These are phyloP conservation scores for Leonotis leonurus DNA, from an alignment of 257 asterid species.

Conservation along the genomic window DNA sequence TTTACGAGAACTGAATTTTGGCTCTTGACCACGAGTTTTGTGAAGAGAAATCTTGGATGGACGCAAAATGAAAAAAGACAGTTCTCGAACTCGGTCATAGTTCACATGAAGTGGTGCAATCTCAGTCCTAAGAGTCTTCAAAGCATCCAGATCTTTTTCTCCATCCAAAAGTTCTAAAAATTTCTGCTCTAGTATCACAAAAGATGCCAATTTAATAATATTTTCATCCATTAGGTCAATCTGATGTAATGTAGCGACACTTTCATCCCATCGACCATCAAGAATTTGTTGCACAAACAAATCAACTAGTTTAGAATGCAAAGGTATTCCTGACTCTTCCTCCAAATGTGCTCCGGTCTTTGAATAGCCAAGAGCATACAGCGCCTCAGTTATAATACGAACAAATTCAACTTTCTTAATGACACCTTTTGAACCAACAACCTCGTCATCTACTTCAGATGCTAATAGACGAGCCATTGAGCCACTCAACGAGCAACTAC, in stretches of 20 bases:
- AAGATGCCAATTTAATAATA: constrained; percentile 49
- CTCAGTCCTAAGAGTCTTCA: constrained; percentile 65
- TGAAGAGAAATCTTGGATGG: constrained; percentile 26
- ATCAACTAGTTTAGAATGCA: constrained; percentile 50
- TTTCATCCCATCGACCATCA: constrained; percentile 79
- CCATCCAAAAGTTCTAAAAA: constrained; percentile 55
- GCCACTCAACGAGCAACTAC: constrained; percentile 40
- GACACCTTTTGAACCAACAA: constrained; percentile 65
- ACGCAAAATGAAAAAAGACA: constrained; percentile 46
- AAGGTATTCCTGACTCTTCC: constrained; percentile 67
- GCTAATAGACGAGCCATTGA: constrained; percentile 59
- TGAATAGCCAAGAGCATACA: constrained; percentile 74
- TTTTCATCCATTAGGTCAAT: constrained; percentile 48
- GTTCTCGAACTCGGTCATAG: constrained; percentile 46
- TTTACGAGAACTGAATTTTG: constrained; percentile 36
- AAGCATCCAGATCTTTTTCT: constrained; percentile 60
- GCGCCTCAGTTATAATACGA: constrained; percentile 62
- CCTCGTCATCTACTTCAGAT: constrained; percentile 51
- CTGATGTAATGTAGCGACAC: constrained; percentile 45
- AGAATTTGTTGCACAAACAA: constrained; percentile 61
- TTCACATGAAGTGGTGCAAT: constrained; percentile 51
- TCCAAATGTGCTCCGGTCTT: constrained; percentile 51
- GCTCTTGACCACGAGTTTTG: constrained; percentile 25
- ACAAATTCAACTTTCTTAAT: constrained; percentile 70
- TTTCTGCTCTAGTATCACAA: constrained; percentile 73